A percentile compares a stretch with the other conserved stretches of the same genome.
Evolutionary conservation across 495 filamentous ascomycete species (phyloP).

Genomic region (Penicillium subrubescens): DNA sequence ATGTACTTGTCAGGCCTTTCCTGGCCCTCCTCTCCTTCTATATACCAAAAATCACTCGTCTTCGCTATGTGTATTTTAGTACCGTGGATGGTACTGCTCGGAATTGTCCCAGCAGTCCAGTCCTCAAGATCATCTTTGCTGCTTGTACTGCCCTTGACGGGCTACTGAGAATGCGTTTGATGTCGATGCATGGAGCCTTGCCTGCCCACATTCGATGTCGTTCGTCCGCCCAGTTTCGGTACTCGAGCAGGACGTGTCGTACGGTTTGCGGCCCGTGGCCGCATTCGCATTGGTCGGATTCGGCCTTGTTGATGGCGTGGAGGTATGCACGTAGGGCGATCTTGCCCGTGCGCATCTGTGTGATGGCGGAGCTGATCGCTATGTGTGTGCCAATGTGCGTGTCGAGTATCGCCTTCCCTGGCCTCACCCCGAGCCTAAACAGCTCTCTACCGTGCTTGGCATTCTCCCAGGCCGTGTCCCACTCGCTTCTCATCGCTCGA

Average conservation of each 20-base stretch:
- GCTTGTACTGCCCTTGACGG: constrained; percentile 30
- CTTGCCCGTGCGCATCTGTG: constrained; percentile 34
- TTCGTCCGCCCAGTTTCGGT: constrained; percentile 29
- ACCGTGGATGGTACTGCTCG: constrained; percentile 17
- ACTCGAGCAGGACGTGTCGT: constrained; percentile 35
- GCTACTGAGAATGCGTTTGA: constrained; percentile 22
- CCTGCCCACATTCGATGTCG: constrained; percentile 29
- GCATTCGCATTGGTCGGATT: constrained; percentile 31
- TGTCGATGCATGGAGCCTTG: constrained; percentile 24
- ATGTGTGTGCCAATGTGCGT: constrained; percentile 26
- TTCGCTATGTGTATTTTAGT: constrained; percentile 21
- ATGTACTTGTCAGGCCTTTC: constrained; percentile 11
- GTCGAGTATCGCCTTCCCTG: not conserved
- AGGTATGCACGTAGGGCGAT: constrained; percentile 36
- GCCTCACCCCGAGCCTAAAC: too few species aligned
- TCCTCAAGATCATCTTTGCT: constrained; percentile 33
- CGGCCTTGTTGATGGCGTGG: constrained; percentile 29
- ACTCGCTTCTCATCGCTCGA: too few species aligned
- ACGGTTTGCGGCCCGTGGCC: constrained; percentile 28
- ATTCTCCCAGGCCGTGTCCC: too few species aligned
- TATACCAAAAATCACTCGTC: constrained; percentile 23
- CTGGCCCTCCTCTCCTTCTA: constrained; percentile 19
- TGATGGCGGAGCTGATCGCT: constrained; percentile 35
- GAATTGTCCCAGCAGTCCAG: constrained; percentile 32
- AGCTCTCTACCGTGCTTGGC: too few species aligned